Conservation (phyloP, 2,329 filamentous ascomycete genomes). For the Fusarium sp. region DNA sequence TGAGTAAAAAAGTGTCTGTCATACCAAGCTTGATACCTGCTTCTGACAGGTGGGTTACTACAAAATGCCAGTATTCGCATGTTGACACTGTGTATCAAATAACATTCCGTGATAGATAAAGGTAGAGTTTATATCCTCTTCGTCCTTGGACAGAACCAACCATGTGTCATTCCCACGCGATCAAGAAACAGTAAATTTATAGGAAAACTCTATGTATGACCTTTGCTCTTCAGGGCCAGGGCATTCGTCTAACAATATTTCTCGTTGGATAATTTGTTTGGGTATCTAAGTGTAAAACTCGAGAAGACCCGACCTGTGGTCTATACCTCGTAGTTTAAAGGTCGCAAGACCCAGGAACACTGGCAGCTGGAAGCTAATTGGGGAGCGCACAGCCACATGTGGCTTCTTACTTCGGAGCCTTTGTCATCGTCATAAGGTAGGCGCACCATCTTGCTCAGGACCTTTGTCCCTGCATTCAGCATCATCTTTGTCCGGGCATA, state of each 20-base stretch:
- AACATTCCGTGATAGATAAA: not conserved
- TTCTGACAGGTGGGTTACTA: not conserved
- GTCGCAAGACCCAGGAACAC: not conserved
- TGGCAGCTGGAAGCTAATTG: not conserved
- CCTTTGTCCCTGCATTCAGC: conserved; percentile 27
- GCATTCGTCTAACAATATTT: not conserved
- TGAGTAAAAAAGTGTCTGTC: not conserved
- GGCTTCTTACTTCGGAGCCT: conserved; percentile 21
- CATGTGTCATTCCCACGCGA: not conserved
- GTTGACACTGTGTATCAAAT: not conserved
- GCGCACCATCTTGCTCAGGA: conserved; percentile 9
- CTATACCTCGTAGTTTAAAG: not conserved
- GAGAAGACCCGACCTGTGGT: not conserved
- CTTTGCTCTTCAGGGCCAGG: not conserved
- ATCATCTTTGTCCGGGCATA: conserved; percentile 26
- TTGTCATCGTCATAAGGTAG: conserved; percentile 43
- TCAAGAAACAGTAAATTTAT: not conserved
- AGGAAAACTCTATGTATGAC: not conserved
- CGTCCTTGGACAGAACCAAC: not conserved
- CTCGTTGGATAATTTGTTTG: not conserved
- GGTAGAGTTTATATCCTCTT: not conserved
- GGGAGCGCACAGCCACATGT: conserved; percentile 31
- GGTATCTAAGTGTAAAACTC: not conserved
- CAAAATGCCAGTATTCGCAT: not conserved
- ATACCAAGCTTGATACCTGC: not conserved